Evolutionary conservation across 2,329 filamentous ascomycete species (phyloP), one percentile per base, ranked within the genome.

Genomic region (Elsinoe ampelina): DNA sequence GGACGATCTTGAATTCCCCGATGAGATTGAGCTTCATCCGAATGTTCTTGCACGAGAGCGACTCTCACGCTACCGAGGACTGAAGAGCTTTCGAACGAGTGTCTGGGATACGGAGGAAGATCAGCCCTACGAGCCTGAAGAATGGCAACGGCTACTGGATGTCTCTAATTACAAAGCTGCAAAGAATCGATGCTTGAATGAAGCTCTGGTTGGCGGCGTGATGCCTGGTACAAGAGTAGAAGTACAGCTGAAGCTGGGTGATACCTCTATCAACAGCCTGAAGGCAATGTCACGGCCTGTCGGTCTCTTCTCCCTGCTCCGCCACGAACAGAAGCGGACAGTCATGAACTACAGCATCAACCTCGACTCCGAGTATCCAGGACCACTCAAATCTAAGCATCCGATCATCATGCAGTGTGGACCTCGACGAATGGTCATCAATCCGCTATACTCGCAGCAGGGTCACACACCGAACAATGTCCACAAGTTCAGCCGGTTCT

Each of bases 391-490:
- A 73, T 85, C 90, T 26, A 98, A 98, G 77, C 87, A 93, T 64
- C 87, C 95, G 68, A 76, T 98, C 60, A 85, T 98, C 60, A 80
- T 95, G 57, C 93, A 97, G 72, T 95, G 88, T 68, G 93, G 93
- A 19, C 84, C 92, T 10, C 85, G 93, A 54, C 83, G 93, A 52
- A 84, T 96, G 66, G 75, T 91, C 58, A 83, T 96, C 73, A 92
- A 93, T 66, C 93, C 93, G 10, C 77, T 97, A 45, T 96, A 92
- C 77, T 96, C 91, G 0, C 83, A 88, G 67, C 78, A 82, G n/a
- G 92, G 91, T 57, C 89, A 86, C 67, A 96, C 92, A 0, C 88
- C 89, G 48, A 97, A 97, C 74, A 86, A 98, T 67, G 91, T 98
- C 12, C 91, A 97, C 80, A 98, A 98, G 71, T 97, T 90, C 72